phyloP scores from a whole-genome alignment of 2,329 filamentous ascomycete genomes.

The Fusarium austroafricanum region DNA sequence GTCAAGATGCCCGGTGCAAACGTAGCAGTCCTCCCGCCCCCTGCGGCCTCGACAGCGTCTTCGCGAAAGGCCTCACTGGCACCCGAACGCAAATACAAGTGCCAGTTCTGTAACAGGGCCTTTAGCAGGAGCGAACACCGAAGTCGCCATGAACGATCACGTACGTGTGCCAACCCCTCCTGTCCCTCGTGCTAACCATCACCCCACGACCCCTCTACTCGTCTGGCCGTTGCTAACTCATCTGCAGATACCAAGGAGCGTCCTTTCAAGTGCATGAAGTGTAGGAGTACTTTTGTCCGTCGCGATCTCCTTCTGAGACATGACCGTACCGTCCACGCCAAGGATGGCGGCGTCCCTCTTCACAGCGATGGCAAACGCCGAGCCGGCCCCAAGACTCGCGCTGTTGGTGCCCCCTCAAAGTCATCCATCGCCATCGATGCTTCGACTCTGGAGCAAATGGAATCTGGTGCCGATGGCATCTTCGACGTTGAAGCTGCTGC shows the following conservation, averaged over 20 bases:
- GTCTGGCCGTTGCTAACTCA: slow-evolving; percentile 42
- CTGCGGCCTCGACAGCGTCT: slow-evolving; percentile 75
- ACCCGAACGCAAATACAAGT: slow-evolving; percentile 99
- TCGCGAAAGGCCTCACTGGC: slow-evolving; percentile 80
- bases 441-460: slow-evolving; percentile 89
- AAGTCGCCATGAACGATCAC: slow-evolving; percentile 95
- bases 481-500: slow-evolving; percentile 97
- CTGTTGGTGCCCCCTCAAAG: slow-evolving; percentile 76
- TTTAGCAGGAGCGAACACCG: slow-evolving; percentile 98
- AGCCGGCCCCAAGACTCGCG: slow-evolving; percentile 74
- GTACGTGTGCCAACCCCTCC: slow-evolving; percentile 74
- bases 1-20: slow-evolving; percentile 76
- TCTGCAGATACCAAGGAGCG: slow-evolving; percentile 93
- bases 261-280: slow-evolving; percentile 99
- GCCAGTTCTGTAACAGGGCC: slow-evolving; percentile 96
- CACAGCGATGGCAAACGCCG: slow-evolving; percentile 95
- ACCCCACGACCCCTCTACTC: slow-evolving; percentile 16
- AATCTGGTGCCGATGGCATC: slow-evolving; percentile 88
- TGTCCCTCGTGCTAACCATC: slow-evolving; percentile 15
- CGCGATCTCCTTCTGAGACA: slow-evolving; percentile 96
- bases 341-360: slow-evolving; percentile 93
- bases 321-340: slow-evolving; percentile 97
- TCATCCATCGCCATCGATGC: slow-evolving; percentile 83
- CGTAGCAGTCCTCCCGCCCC: slow-evolving; percentile 72
- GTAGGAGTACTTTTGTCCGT: slow-evolving; percentile 96